These are phyloP conservation scores for Eucalyptus virginea DNA, from an alignment of 345 rosid species.

Conservation along the genomic window DNA sequence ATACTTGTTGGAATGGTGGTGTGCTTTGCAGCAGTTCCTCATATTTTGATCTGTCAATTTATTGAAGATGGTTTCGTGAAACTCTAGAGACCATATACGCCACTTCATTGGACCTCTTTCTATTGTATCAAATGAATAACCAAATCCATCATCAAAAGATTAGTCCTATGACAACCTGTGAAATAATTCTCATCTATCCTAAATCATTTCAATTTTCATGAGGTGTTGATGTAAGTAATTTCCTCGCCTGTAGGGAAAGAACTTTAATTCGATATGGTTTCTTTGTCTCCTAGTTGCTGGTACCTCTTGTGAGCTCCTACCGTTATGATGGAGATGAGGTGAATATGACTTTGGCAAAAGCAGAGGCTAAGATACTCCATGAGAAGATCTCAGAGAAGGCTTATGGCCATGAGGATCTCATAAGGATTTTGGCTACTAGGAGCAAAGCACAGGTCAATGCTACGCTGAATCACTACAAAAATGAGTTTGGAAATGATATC, in stretches of 20 bases:
- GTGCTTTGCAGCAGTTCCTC: background rate
- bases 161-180: background rate
- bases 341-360: background rate
- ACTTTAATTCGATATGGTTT: too few species aligned
- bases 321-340: background rate
- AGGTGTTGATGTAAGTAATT: background rate
- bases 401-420: background rate
- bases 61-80: too few species aligned
- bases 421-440: background rate
- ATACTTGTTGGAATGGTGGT: background rate
- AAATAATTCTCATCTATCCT: background rate
- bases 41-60: too few species aligned
- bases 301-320: background rate
- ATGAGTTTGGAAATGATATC: background rate
- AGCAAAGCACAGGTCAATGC: background rate
- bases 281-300: too few species aligned
- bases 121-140: too few species aligned
- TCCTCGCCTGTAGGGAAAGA: background rate
- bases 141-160: background rate
- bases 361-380: background rate
- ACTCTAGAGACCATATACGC: too few species aligned
- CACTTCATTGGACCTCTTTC: background rate
- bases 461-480: background rate
- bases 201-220: background rate
- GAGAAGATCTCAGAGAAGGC: background rate